Evolutionary conservation across 441 rosid species (phyloP), one percentile per base, ranked within the genome.

Genomic region (Pelargonium myrrhifolium): DNA sequence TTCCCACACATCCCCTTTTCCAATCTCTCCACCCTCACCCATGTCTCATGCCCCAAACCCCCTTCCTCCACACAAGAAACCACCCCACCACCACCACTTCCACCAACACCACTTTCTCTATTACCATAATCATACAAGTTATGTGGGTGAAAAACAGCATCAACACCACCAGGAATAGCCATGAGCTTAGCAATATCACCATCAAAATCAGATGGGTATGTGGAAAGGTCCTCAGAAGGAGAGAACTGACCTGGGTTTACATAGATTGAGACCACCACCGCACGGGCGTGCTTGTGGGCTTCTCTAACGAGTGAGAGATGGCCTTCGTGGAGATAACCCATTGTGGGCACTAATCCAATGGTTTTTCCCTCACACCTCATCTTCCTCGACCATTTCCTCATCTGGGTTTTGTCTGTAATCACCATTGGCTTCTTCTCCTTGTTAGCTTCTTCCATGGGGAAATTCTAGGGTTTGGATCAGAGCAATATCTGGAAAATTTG

Each of bases 221-320:
- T 83, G 47, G 95, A 85, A 21, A 93, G 88, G 66, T 91, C 98
- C 75, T 93, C 97, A 0, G 86, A 72, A 42, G 96, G 95, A 12
- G 98, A 76, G 69, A 93, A 91, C 78, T 93, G 98, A 71, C 98
- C 97, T 60, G 98, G 98, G 78, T 93, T 93, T 40, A 93, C 93
- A 69, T 89, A 91, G 72, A 89, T 84, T 65, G 98, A 91, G 60
- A 93, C 90, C 47, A 90, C 98, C 21, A 81, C 75, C 75, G 81
- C 62, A 73, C 85, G 71, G 65, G 85, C 49, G 68, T 55, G 87
- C 12, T 53, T 70, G 22, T 65, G 84, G 53, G 97, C 92, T 71
- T 89, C 79, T 66, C 80, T 72, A 53, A 93, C 76, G 67, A 93
- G 95, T 8, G 95, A 83, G 39, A 93, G 67, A 77, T 93, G 98